Conservation (phyloP, 768 basidiomycete genomes). For the Galerina sulciceps region DNA sequence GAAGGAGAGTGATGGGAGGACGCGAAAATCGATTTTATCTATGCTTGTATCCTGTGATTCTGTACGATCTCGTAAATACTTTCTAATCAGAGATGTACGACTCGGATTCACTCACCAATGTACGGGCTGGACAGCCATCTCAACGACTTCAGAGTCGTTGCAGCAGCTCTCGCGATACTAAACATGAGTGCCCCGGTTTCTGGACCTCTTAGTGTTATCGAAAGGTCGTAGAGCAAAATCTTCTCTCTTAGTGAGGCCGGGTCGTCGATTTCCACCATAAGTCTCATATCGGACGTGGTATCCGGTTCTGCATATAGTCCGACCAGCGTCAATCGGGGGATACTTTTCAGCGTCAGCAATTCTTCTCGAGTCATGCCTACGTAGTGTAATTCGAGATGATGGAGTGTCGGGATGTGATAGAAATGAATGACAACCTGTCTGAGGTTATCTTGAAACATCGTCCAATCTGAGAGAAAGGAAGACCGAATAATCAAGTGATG, state of each 20-base stretch:
- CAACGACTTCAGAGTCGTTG: background rate
- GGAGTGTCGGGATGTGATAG: conserved; percentile 2
- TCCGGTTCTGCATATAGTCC: background rate
- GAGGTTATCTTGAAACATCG: background rate
- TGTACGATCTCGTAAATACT: too few species aligned
- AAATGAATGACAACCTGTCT: conserved; percentile 3
- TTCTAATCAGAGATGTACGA: too few species aligned
- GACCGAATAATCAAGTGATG: background rate
- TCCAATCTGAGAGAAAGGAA: background rate
- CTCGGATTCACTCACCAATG: background rate
- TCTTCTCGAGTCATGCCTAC: conserved; percentile 4
- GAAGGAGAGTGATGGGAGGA: background rate
- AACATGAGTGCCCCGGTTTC: conserved; percentile 1
- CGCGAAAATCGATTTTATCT: background rate
- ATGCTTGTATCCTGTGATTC: background rate
- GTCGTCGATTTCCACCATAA: too few species aligned
- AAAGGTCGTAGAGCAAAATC: conserved; percentile 8
- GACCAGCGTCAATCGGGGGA: conserved; percentile 14
- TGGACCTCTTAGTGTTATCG: conserved; percentile 2
- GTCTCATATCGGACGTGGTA: background rate
- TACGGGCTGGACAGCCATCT: background rate
- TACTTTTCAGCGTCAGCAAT: background rate
- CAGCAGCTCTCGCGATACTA: conserved; percentile 3
- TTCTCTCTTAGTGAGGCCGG: background rate
- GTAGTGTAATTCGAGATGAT: conserved; percentile 9